Evolutionary conservation across 2,329 filamentous ascomycete species (phyloP).

Genomic region (Calonectria pauciramosa): DNA sequence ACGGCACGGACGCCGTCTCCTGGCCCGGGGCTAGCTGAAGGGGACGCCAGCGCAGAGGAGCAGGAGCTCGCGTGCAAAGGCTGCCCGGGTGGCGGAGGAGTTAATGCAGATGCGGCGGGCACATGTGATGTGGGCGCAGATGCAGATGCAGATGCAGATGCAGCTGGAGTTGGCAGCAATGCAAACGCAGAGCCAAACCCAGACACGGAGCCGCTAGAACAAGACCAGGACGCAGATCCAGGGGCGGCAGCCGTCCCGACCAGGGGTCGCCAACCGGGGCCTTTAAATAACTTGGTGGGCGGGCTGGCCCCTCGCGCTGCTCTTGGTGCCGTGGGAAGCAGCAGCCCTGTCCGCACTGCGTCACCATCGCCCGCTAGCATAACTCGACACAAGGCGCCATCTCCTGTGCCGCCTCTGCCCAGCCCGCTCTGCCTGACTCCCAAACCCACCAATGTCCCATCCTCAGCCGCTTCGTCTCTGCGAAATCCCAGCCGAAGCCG

Average conservation of each 20-base stretch:
- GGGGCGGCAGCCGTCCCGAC: not conserved
- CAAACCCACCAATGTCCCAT: constrained; percentile 46
- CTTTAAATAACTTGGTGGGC: constrained; percentile 31
- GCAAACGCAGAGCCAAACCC: not conserved
- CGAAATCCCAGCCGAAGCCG: constrained; percentile 31
- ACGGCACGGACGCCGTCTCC: not conserved
- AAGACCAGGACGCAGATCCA: not conserved
- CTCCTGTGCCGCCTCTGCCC: constrained; percentile 41
- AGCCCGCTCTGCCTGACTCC: constrained; percentile 45
- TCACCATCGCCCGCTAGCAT: constrained; percentile 32
- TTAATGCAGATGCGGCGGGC: not conserved
- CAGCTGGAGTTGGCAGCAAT: not conserved
- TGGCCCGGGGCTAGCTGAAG: not conserved
- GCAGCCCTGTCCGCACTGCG: constrained; percentile 32
- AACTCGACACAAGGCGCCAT: constrained; percentile 30
- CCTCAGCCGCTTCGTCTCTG: constrained; percentile 31
- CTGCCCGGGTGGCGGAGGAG: not conserved
- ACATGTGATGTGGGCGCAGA: not conserved
- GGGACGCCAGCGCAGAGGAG: not conserved
- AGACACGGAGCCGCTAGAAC: not conserved
- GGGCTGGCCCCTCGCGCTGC: constrained; percentile 38
- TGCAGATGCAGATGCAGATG: not conserved
- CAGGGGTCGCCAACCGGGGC: constrained; percentile 31
- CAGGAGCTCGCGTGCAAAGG: not conserved
- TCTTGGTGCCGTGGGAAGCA: constrained; percentile 31